Percentiles rank a stretch among this genome's conserved stretches.
Conservation (phyloP, 805 yeast species). For the Wickerhamomyces bovis region DNA sequence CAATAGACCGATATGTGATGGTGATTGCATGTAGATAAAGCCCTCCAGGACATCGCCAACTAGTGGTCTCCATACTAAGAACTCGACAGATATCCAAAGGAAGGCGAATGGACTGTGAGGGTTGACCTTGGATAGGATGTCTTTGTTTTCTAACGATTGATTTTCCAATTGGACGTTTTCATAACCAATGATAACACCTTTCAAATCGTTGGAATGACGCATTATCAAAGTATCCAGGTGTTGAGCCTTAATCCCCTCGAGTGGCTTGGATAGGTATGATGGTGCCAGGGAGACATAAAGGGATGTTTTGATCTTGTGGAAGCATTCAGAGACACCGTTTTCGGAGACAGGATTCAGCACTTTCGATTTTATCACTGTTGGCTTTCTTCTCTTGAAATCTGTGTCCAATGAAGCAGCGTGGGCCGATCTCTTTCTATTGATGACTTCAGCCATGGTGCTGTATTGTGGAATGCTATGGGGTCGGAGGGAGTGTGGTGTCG, state of each 20-base stretch:
- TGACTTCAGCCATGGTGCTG: background rate
- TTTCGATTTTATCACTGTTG: constrained; percentile 16
- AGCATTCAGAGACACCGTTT: constrained; percentile 60
- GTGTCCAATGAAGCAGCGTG: background rate
- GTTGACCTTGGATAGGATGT: constrained; percentile 54
- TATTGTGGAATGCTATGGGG: background rate
- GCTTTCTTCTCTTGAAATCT: constrained; percentile 15
- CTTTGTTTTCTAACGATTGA: constrained; percentile 34
- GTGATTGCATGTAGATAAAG: constrained; percentile 83
- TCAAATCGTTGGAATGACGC: constrained; percentile 66
- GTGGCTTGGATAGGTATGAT: constrained; percentile 56
- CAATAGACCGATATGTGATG: constrained; percentile 88
- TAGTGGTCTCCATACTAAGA: constrained; percentile 85
- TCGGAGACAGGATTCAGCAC: constrained; percentile 32
- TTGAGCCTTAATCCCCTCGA: constrained; percentile 77
- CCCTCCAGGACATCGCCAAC: constrained; percentile 88
- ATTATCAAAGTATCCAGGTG: constrained; percentile 87
- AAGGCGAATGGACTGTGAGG: constrained; percentile 83
- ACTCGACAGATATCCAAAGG: constrained; percentile 78
- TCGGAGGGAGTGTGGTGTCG: too few relatives aligned
- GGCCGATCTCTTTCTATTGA: background rate
- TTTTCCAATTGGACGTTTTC: constrained; percentile 51
- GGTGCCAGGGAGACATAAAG: constrained; percentile 90
- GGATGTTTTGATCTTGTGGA: constrained; percentile 51
- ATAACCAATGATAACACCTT: constrained; percentile 83